phyloP scores from a whole-genome alignment of 768 basidiomycete genomes.

The Boletus insuetus region DNA sequence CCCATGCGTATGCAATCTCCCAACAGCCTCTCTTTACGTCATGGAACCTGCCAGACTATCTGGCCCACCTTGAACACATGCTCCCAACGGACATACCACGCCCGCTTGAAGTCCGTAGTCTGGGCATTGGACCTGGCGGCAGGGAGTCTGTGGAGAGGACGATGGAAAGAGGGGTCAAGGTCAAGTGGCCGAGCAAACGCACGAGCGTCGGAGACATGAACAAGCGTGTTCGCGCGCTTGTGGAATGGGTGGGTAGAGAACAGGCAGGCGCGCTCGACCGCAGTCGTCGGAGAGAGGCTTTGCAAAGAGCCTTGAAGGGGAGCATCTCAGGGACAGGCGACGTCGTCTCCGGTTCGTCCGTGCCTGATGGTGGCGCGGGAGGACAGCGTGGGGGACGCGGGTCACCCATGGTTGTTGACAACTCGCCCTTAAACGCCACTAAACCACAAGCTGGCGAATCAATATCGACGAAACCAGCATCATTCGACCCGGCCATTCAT shows the following conservation, averaged over 20 bases:
- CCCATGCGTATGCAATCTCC: conserved; percentile 75
- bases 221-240: conserved; percentile 84
- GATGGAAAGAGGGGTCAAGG: conserved; percentile 76
- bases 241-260: conserved; percentile 93
- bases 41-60: conserved; percentile 93
- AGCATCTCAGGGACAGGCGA: conserved; percentile 7
- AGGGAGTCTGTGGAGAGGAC: conserved; percentile 59
- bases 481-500: conserved; percentile 15
- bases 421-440: conserved; percentile 5
- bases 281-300: conserved; percentile 61
- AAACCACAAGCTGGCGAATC: conserved; percentile 17
- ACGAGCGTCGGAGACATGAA: conserved; percentile 98
- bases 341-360: conserved; percentile 4
- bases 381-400: conserved; percentile 11
- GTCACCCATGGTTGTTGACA: conserved; percentile 37
- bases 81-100: conserved; percentile 74
- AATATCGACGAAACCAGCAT: conserved; percentile 1
- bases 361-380: conserved; percentile 16
- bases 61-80: conserved; percentile 81
- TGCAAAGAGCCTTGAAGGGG: conserved; percentile 50
- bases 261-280: conserved; percentile 76
- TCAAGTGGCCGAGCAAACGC: conserved; percentile 91
- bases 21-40: conserved; percentile 78
- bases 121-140: conserved; percentile 39
- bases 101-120: conserved; percentile 66